Evolutionary conservation across 768 basidiomycete genomes (phyloP), one percentile per base, ranked within the genome.

Genomic region (Asterophora lycoperdoides): DNA sequence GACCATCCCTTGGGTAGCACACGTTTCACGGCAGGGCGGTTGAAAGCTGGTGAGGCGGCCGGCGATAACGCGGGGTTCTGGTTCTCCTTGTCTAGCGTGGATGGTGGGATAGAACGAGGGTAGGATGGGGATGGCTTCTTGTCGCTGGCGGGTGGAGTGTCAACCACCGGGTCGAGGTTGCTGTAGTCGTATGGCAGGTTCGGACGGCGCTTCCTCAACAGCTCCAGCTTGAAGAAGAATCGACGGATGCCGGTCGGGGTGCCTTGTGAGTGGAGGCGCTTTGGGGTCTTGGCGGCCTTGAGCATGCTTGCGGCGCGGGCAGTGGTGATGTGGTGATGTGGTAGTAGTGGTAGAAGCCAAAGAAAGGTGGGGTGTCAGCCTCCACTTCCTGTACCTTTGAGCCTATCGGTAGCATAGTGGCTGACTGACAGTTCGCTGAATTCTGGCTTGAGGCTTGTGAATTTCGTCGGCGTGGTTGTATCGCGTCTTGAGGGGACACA

Each of bases 221-320:
- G 55, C 44, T 74, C 67, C 39, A 75, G 58, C 45, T 69, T 69
- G 63, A 68, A 70, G 41, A 76, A 64, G 48, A 74, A 65, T 38
- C 71, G 70, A 11, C 72, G 70, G 41, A 74, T 63, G 38, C 52
- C 54, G 13, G 47, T 49, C 7, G 56, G 59, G 23, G 51, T 53
- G 37, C 23, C 38, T 32, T 39, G 43, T 3, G 11, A 17, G 17
- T 33, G 20, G 28, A 26, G 36, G 32, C 39, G 41, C 35, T 50
- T 52, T 15, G 52, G 46, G 28, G 42, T 33, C 28, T 28, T 51
- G 18, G 32, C 14, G n/a, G 37, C 39, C 35, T 43, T 57, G 11
- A 44, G 48, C 54, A 56, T 56, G 28, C 15, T 42, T 39, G 30
- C 17, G n/a, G 37, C 9, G 20, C 18, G 5, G 36, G 20, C 19